Evolutionary conservation across 371 early-diverging fungal genomes (phyloP).

Genomic region (Nematocida homosporus): DNA sequence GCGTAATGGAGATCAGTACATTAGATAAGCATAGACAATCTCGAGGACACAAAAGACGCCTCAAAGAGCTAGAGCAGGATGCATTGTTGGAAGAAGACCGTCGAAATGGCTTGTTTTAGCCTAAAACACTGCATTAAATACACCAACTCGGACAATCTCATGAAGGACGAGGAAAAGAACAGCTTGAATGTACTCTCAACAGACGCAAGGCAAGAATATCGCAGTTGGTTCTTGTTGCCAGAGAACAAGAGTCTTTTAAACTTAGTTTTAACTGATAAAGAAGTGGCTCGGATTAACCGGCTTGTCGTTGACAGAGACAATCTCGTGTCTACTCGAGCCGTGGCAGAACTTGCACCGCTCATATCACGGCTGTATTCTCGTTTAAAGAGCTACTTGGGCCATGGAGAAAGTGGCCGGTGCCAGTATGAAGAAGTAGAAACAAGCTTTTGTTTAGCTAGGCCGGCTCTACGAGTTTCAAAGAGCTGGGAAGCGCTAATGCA

Average conservation of each 20-base stretch:
- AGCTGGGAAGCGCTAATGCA: constrained; percentile 35
- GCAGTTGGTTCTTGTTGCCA: background rate
- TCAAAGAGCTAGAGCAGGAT: constrained; percentile 38
- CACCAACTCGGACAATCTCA: too few species aligned
- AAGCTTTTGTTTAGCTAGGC: background rate
- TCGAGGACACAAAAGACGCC: constrained; percentile 47
- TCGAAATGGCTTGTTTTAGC: constrained; percentile 50
- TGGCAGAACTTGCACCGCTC: too few species aligned
- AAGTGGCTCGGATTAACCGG: too few species aligned
- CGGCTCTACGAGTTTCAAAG: background rate
- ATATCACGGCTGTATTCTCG: too few species aligned
- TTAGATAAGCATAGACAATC: constrained; percentile 39
- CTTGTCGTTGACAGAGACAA: too few species aligned
- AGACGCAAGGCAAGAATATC: background rate
- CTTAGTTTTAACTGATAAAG: too few species aligned
- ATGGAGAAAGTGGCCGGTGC: too few species aligned
- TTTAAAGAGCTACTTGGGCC: too few species aligned
- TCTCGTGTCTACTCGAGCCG: too few species aligned
- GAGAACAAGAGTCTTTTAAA: too few species aligned
- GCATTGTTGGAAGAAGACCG: constrained; percentile 45
- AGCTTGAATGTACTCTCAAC: background rate
- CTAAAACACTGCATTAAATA: too few species aligned
- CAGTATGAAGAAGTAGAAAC: constrained; percentile 5
- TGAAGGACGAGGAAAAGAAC: background rate
- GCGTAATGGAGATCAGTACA: constrained; percentile 40